Evolutionary conservation across 352 stramenopile species (phyloP), one percentile per base, ranked within the genome.

Genomic region (Globisporangium spiculum): DNA sequence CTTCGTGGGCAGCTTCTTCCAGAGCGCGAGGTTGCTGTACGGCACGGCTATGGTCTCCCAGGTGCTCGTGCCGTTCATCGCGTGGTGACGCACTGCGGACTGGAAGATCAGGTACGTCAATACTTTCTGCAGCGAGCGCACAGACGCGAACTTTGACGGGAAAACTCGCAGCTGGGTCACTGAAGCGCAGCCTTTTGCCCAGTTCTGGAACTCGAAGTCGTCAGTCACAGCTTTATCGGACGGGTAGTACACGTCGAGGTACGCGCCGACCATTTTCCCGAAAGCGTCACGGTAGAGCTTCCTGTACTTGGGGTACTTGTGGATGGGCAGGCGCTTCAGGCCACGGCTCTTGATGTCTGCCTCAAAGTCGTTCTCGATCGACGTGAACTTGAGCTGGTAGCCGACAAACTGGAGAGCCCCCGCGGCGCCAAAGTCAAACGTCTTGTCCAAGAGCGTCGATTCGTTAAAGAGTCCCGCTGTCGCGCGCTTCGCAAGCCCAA

Each of bases 11-110:
- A 86, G 65, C 50, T 66, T 44, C 62, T 80, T 75, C 78, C 78
- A 88, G 38, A 86, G 71, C 54, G 70, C 77, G 1, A 70, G 66
- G 16, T 74, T 78, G 58, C 72, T 81, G 71, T 75, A 86, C 1
- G 78, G 80, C 62, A 77, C 81, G 12, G 70, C 66, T 9, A 75
- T 61, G 1, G 71, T 73, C 63, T 83, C 75, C 80, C 78, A 88
- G 26, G 72, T 81, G 54, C 73, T 66, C 27, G 75, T 58, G 41
- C 78, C 78, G 63, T 84, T 86, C 80, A 84, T 86, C n/a, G 72
- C 72, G 71, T 88, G 78, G 66, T 86, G 80, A 44, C 77, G 75
- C 34, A 86, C 74, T n/a, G 71, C 63, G 14, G 65, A 72, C 60
- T 83, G 72, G 60, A 79, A 84, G n/a, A 81, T 60, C 14, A 85